Conservation (phyloP, 352 stramenopile species). For the Globisporangium paddicum region DNA sequence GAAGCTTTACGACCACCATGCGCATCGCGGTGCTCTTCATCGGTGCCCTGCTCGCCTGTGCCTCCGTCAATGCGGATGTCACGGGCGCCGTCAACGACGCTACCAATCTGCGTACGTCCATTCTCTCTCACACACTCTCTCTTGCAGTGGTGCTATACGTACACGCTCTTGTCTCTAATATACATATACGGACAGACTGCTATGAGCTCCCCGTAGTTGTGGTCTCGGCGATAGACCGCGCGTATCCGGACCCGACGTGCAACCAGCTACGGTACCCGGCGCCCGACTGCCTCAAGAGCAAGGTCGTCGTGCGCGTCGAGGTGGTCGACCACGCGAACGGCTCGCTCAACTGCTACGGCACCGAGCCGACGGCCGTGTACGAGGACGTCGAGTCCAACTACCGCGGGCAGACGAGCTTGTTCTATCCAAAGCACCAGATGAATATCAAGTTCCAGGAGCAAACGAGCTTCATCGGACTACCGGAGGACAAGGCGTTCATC, state of each 20-base stretch:
- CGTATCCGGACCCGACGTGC: constrained; percentile 38
- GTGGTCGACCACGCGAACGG: constrained; percentile 45
- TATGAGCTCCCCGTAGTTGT: constrained; percentile 50
- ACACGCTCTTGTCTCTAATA: background rate
- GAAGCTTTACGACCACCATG: background rate
- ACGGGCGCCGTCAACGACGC: background rate
- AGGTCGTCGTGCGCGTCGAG: constrained; percentile 36
- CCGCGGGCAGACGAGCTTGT: constrained; percentile 53
- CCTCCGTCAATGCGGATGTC: background rate
- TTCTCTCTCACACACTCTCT: background rate
- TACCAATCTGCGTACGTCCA: background rate
- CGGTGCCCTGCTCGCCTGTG: background rate
- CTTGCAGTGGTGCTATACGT: too few relatives aligned
- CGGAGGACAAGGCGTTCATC: constrained; percentile 39
- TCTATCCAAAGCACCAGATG: constrained; percentile 57
- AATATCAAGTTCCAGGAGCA: constrained; percentile 29
- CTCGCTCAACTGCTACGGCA: constrained; percentile 37
- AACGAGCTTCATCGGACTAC: constrained; percentile 34
- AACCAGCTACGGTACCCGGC: constrained; percentile 38
- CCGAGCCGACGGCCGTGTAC: constrained; percentile 28
- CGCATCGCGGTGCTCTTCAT: background rate
- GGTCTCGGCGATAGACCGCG: constrained; percentile 32
- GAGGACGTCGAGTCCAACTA: constrained; percentile 35
- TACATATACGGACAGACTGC: constrained; percentile 29
- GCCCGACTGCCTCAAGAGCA: constrained; percentile 41